Conservation (phyloP, 257 asterid genomes). For the Fraxinus anomala region DNA sequence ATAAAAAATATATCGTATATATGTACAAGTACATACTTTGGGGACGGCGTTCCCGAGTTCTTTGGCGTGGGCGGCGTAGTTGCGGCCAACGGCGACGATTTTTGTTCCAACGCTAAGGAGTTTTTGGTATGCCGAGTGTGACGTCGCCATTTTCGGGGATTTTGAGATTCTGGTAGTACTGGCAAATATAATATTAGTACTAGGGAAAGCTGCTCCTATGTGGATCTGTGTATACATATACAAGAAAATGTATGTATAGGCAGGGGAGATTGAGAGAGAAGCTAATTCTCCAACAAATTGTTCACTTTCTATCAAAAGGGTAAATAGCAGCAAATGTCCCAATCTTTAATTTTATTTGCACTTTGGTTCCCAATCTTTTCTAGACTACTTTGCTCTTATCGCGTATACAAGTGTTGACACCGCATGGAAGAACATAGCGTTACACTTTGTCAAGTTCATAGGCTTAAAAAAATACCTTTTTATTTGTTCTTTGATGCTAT, state of each 20-base stretch:
- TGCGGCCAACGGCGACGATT: constrained; percentile 92
- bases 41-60: constrained; percentile 96
- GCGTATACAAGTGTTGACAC: too few species aligned
- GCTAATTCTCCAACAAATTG: neutral
- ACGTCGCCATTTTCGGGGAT: constrained; percentile 55
- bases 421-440: too few species aligned
- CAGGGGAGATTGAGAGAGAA: neutral
- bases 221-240: constrained; percentile 32
- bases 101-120: constrained; percentile 76
- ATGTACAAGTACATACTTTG: constrained; percentile 40
- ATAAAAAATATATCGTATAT: neutral
- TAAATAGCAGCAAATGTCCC: too few species aligned
- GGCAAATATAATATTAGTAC: constrained; percentile 14
- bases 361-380: too few species aligned
- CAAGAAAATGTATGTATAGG: constrained; percentile 11
- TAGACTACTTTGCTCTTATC: too few species aligned
- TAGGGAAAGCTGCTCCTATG: constrained; percentile 19
- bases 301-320: too few species aligned
- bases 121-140: constrained; percentile 65
- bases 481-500: too few species aligned
- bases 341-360: too few species aligned
- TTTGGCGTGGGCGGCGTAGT: constrained; percentile 95
- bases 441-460: too few species aligned
- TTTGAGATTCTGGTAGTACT: constrained; percentile 12
- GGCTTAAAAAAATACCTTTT: too few species aligned